Base-by-base conservation (phyloP, 2,329 filamentous ascomycete species). In the Aspergillus sp. region DNA sequence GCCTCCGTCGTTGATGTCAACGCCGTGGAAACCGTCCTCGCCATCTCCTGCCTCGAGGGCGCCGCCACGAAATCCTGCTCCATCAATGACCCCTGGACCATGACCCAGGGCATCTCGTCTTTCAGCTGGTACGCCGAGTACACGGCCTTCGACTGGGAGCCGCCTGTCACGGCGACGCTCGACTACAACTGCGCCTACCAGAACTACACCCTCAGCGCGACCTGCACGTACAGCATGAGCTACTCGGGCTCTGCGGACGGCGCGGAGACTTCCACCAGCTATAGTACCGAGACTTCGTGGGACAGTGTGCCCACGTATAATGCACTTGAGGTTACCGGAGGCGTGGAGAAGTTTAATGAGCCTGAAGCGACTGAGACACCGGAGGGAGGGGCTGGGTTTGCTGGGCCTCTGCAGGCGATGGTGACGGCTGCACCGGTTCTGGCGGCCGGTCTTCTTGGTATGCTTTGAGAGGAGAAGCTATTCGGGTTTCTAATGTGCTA, bases 21-120 rank as follows among this genome's bases (percentile, higher is more conserved):
- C 43, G 55, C 55, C 19, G 14, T 46, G 9, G 35, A 40, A 35
- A 57, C 55, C 15, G 52, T 49, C 41, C 46, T 52, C 33, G 35
- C 35, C 12, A 43, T 48, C 41, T 23, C 21, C 49, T 57, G 55
- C 31, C 55, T 47, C 48, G 15, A 19, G 2, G 31, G 7, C 21
- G 55, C 55, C 11, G 21, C 41, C 4, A 47, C 55, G 6, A 11
- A 27, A 1, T 27, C 31, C 19, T 57, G 55, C 49, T 41, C 31
- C 11, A 57, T 57, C 33, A 37, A 52, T 0, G 15, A 57, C 41
- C 48, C 48, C 14, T 27, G 19, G 41, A 57, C 55, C 9, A 48
- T 57, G 37, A 47, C 48, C 3, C 49, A 57, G 31, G 49, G 55
- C 3, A 17, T 39, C 8, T 46, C 44, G 6, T 48, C 55, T 1